A percentile compares a stretch with the other conserved stretches of the same genome.
phyloP scores from a whole-genome alignment of 2,329 filamentous ascomycete species.

The Pseudogymnoascus sp. region DNA sequence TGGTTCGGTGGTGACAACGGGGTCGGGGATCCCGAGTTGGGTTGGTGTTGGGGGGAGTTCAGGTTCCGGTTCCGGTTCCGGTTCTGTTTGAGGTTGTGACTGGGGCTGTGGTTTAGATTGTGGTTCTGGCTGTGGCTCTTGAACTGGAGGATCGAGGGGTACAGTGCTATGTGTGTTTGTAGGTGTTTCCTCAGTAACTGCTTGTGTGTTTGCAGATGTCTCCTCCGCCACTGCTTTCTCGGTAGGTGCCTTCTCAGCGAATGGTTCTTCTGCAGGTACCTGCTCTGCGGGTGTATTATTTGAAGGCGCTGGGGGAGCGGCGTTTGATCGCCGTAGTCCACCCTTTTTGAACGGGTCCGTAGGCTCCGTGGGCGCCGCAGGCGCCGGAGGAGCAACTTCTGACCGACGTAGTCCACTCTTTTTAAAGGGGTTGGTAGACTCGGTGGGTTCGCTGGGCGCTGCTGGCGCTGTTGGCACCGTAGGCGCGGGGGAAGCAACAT shows the following conservation, averaged over 20 bases:
- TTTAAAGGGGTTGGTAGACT: background rate
- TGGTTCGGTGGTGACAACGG: constrained; percentile 48
- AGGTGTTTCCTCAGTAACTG: background rate
- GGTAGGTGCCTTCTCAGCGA: background rate
- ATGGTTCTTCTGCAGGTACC: background rate
- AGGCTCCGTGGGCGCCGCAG: background rate
- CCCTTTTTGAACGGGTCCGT: background rate
- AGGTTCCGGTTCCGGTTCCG: constrained; percentile 38
- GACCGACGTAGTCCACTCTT: background rate
- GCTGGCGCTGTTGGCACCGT: background rate
- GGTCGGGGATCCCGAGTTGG: constrained; percentile 42
- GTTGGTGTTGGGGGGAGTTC: constrained; percentile 55
- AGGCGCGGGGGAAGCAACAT: constrained; percentile 8
- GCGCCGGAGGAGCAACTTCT: background rate
- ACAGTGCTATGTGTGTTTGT: background rate
- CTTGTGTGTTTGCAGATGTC: background rate
- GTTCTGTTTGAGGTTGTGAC: background rate
- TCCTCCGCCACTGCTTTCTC: background rate
- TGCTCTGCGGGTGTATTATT: background rate
- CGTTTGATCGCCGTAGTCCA: background rate
- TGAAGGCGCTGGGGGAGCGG: constrained; percentile 4
- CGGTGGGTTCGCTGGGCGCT: background rate
- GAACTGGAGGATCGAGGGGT: background rate
- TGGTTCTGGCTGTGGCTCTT: background rate
- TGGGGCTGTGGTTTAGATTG: background rate